Conservation (phyloP, 768 basidiomycete genomes). For the Pulveroboletus frians region DNA sequence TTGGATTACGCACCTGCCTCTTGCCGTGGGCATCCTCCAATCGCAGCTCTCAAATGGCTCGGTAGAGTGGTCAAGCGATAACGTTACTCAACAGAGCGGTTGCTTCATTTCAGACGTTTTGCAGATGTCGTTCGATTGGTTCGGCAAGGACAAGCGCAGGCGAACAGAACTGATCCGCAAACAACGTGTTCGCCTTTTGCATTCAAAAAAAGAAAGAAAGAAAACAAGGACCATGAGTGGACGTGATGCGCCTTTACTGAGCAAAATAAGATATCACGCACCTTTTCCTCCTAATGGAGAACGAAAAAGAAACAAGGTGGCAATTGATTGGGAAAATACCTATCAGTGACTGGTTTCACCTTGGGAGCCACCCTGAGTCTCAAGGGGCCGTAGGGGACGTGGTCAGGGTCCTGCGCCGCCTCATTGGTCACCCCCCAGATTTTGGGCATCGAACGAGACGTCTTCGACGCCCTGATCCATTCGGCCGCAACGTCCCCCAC, state of each 20-base stretch:
- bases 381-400: slow-evolving; percentile 51
- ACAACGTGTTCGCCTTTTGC: slow-evolving; percentile 57
- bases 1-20: too few relatives aligned
- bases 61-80: too few relatives aligned
- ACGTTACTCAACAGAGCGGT: too few relatives aligned
- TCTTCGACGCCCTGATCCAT: slow-evolving; percentile 1
- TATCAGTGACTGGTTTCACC: slow-evolving; percentile 30
- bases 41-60: too few relatives aligned
- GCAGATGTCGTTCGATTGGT: slow-evolving; percentile 55
- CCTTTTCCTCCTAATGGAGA: slow-evolving; percentile 51
- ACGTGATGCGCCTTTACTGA: slow-evolving; percentile 1
- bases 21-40: too few relatives aligned
- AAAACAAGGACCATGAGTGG: neutral
- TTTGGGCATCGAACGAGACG: slow-evolving; percentile 46
- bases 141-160: slow-evolving; percentile 64
- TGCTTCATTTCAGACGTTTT: too few relatives aligned
- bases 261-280: slow-evolving; percentile 25
- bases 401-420: slow-evolving; percentile 31
- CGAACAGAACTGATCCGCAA: slow-evolving; percentile 72
- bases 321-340: neutral
- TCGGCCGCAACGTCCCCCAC: neutral
- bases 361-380: slow-evolving; percentile 53
- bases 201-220: too few relatives aligned
- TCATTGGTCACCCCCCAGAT: too few relatives aligned
- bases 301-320: neutral